Percentiles rank a stretch among this genome's conserved stretches.
Evolutionary conservation across 2,329 filamentous ascomycete species (phyloP).

Genomic region (Aotearoamyces nothofagi): DNA sequence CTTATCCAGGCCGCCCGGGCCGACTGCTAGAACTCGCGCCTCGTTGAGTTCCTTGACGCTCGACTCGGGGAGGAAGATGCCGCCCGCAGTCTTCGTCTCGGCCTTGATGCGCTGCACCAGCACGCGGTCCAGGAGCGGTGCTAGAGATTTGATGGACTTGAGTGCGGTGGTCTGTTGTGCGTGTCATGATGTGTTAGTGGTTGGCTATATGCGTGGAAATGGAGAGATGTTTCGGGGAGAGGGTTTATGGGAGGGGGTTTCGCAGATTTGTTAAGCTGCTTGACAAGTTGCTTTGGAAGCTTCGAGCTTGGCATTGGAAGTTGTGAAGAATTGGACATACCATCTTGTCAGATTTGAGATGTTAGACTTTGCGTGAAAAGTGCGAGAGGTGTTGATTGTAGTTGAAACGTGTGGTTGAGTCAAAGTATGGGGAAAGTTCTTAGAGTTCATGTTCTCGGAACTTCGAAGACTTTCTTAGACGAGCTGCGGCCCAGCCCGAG

Average conservation of each 20-base stretch:
- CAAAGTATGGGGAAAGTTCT: too few species aligned
- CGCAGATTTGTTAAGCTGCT: too few species aligned
- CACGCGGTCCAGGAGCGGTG: conserved; percentile 92
- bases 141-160: conserved; percentile 90
- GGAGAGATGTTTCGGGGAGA: background rate
- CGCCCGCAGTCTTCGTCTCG: conserved; percentile 87
- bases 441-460: background rate
- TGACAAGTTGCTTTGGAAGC: too few species aligned
- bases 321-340: too few species aligned
- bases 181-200: background rate
- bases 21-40: conserved; percentile 89
- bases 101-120: conserved; percentile 97
- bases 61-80: conserved; percentile 95
- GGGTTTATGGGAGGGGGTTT: background rate
- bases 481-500: too few species aligned
- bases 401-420: too few species aligned
- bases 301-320: too few species aligned
- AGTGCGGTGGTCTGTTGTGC: conserved; percentile 49
- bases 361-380: too few species aligned
- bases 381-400: too few species aligned
- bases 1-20: conserved; percentile 75
- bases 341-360: too few species aligned
- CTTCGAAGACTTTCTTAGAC: conserved; percentile 3
- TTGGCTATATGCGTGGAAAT: background rate
- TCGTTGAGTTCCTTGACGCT: conserved; percentile 98